phyloP scores from a whole-genome alignment of 2,329 filamentous ascomycete species.

The Pezicula carpinea region DNA sequence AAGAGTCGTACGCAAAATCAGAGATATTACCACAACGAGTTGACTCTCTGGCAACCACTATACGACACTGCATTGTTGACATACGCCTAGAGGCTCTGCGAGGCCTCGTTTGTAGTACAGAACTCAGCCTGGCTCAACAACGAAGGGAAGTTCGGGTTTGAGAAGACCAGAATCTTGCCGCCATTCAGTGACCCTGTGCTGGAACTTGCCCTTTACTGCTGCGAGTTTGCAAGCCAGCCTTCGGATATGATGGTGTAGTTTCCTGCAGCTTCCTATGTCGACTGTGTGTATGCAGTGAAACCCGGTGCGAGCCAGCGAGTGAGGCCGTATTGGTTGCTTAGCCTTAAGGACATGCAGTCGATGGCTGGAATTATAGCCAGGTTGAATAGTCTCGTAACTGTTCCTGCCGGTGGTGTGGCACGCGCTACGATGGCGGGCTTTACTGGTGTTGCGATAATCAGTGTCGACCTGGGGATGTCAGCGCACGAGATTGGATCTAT shows the following conservation, averaged over 20 bases:
- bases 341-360: neutral
- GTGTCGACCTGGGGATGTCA: too few relatives aligned
- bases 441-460: neutral
- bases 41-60: neutral
- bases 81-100: neutral
- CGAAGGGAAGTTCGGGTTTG: neutral
- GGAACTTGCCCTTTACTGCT: too few relatives aligned
- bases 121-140: neutral
- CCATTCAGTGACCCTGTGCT: neutral
- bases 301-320: neutral
- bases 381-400: neutral
- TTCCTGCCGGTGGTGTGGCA: neutral
- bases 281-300: neutral
- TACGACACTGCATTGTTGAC: neutral
- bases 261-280: neutral
- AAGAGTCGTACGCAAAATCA: too few relatives aligned
- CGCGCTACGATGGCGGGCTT: neutral
- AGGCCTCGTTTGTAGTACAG: neutral
- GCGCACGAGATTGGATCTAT: too few relatives aligned
- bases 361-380: neutral
- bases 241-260: neutral
- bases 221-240: neutral
- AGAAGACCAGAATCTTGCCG: neutral
- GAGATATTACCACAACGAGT: neutral
- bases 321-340: neutral